Evolutionary conservation across 345 rosid species (phyloP), one percentile per base, ranked within the genome.

Genomic region (Syzygium grande): DNA sequence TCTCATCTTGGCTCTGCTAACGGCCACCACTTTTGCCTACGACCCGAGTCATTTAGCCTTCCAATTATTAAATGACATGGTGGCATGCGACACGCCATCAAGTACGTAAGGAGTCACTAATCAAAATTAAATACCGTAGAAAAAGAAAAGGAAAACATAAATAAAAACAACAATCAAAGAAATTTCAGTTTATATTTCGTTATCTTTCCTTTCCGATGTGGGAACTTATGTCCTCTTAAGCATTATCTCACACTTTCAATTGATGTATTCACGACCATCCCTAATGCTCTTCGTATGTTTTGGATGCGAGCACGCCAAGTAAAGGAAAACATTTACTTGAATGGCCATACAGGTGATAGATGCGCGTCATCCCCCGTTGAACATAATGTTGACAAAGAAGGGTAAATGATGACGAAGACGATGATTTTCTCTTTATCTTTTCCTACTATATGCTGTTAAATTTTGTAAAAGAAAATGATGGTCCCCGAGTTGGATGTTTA

Each of bases 21-120:
- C 46, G 3, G 79, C 79, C 79, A 68, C 79, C 12, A 6, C 46
- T 30, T 19, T 68, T 30, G 79, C 79, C 43, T 68, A 68, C 11
- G 79, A 68, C 79, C 79, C 12, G 43, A 68, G 25, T 68, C 79
- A 43, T 55, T 41, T 4, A 41, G 43, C 43, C 43, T 41, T 41
- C 43, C 43, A 41, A 41, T 58, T 58, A 58, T 25, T 2, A 0
- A 59, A 11, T 11, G 30, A 11, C 30, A 61, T 6, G 17, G 34
- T 12, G 34, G 38, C 34, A n/a, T n/a, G 34, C 8, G 15, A 15
- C 68, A 12, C 12, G 34, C 6, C 68, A 5, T 61, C 17, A 61
- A n/a, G 13, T 61, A 61, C 16, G 3, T 61, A 2, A 0, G 6
- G 17, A 61, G 13, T 12, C 8, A 61, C 0, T 14, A 27, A 1